Base-by-base conservation (phyloP, 2,329 filamentous ascomycete species). In the Cladosporium sp. region DNA sequence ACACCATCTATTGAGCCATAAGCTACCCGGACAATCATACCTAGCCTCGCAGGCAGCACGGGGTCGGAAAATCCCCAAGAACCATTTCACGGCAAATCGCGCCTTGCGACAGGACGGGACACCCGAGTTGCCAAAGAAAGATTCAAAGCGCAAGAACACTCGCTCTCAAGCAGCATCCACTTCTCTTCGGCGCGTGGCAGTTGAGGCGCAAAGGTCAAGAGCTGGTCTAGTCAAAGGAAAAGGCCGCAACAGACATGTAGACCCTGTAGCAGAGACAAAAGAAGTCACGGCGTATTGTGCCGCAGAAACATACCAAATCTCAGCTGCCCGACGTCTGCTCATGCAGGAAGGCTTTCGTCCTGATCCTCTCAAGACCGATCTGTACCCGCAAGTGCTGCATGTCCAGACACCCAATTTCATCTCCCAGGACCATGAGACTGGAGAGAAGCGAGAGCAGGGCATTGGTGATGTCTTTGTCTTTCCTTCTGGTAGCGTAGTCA, bases 381-480 rank as follows among this genome's bases (percentile, higher is more conserved):
- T 88, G 3, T 85, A 82, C 61, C 83, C 84, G 1, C 84, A 88
- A 66, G 84, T 88, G 34, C 77, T 88, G 35, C 85, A 88, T 65
- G 74, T 87, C 13, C 77, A 77, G 56, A 76, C 74, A 7, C 71
- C 71, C 0, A 74, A 74, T 48, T 66, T 70, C 51, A 65, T 71
- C 6, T 65, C 69, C 17, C 70, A 72, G 58, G 68, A 73, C 56
- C 47, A 80, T 12, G 80, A 60, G 73, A 77, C 50, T 72, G 78
- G 75, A 56, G 78, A 78, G 68, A 65, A 66, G 20, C 61, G 56
- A 25, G 50, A 58, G 17, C 62, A 64, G 49, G 69, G 64, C 5
- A 61, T 61, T 6, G 92, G 91, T 34, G 94, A 99, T 74, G 85
- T 97, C 51, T 97, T 97, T 70, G 87, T 99, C 57, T 99, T 99